Evolutionary conservation across 495 filamentous ascomycete species (phyloP).

Genomic region (Penicillium cinerascens): DNA sequence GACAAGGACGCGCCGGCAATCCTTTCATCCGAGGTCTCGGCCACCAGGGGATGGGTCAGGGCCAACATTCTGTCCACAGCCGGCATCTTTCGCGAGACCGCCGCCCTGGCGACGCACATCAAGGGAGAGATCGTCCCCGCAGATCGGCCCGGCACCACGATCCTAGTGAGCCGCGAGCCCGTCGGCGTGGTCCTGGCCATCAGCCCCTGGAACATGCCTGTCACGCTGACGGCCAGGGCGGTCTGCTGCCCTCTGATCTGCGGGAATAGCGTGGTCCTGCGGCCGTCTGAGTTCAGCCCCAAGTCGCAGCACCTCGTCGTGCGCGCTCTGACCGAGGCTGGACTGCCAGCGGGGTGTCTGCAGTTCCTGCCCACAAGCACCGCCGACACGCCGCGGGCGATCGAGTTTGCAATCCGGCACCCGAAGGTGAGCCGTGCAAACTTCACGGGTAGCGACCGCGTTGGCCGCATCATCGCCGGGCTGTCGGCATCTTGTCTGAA

Average conservation of each 20-base stretch:
- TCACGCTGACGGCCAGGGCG: not conserved
- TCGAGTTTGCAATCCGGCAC: constrained; percentile 39
- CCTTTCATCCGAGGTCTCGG: constrained; percentile 12
- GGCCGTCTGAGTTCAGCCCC: constrained; percentile 14
- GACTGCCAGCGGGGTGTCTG: constrained; percentile 48
- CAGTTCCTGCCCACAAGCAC: constrained; percentile 42
- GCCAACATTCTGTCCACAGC: constrained; percentile 3
- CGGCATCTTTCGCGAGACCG: constrained; percentile 1
- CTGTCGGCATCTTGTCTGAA: constrained; percentile 40
- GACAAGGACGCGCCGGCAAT: constrained; percentile 9
- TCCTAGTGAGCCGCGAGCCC: constrained; percentile 24
- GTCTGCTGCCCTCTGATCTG: not conserved
- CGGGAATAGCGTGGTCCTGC: constrained; percentile 1
- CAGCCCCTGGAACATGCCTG: constrained; percentile 20
- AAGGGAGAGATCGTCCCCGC: constrained; percentile 34
- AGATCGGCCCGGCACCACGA: constrained; percentile 26
- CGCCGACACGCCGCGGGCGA: constrained; percentile 39
- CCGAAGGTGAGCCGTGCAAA: constrained; percentile 44
- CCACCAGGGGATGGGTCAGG: constrained; percentile 19
- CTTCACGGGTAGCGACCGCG: constrained; percentile 47
- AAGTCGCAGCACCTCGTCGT: constrained; percentile 33
- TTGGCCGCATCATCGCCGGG: constrained; percentile 44
- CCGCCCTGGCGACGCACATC: constrained; percentile 24
- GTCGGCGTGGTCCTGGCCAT: constrained; percentile 35
- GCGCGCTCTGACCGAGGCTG: constrained; percentile 60